These are phyloP conservation scores for Suhomyces sp. DNA, from an alignment of 805 yeast species.

Conservation along the genomic window DNA sequence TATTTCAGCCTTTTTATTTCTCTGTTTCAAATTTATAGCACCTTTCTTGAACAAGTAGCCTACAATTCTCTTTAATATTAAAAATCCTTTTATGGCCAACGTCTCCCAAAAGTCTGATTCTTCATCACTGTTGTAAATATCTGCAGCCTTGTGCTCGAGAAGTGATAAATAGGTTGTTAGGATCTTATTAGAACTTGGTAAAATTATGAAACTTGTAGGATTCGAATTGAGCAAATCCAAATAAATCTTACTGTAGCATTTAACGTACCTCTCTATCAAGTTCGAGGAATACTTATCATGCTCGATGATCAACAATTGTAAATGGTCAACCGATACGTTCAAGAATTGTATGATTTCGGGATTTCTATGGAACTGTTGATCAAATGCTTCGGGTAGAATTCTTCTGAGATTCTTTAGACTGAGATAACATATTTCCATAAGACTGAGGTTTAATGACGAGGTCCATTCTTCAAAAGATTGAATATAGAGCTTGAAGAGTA, in stretches of 20 bases:
- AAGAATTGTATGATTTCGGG: slow-evolving; percentile 61
- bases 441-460: slow-evolving; percentile 44
- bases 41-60: slow-evolving; percentile 65
- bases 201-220: slow-evolving; percentile 68
- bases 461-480: slow-evolving; percentile 66
- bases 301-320: slow-evolving; percentile 52
- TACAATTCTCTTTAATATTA: slow-evolving; percentile 63
- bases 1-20: slow-evolving; percentile 64
- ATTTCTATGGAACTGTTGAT: slow-evolving; percentile 62
- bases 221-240: slow-evolving; percentile 55
- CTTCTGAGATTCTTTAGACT: slow-evolving; percentile 74
- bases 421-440: slow-evolving; percentile 74
- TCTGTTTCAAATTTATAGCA: slow-evolving; percentile 61
- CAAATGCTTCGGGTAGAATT: slow-evolving; percentile 73
- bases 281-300: slow-evolving; percentile 51
- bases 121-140: slow-evolving; percentile 57
- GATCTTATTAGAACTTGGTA: slow-evolving; percentile 63
- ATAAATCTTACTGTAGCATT: slow-evolving; percentile 74
- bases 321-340: slow-evolving; percentile 53
- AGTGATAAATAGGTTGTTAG: slow-evolving; percentile 59
- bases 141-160: slow-evolving; percentile 63
- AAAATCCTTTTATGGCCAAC: slow-evolving; percentile 63
- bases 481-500: slow-evolving; percentile 59
- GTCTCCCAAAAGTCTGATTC: slow-evolving; percentile 73
- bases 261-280: slow-evolving; percentile 65